phyloP scores from a whole-genome alignment of 768 basidiomycete species.

The Suillus lakei region DNA sequence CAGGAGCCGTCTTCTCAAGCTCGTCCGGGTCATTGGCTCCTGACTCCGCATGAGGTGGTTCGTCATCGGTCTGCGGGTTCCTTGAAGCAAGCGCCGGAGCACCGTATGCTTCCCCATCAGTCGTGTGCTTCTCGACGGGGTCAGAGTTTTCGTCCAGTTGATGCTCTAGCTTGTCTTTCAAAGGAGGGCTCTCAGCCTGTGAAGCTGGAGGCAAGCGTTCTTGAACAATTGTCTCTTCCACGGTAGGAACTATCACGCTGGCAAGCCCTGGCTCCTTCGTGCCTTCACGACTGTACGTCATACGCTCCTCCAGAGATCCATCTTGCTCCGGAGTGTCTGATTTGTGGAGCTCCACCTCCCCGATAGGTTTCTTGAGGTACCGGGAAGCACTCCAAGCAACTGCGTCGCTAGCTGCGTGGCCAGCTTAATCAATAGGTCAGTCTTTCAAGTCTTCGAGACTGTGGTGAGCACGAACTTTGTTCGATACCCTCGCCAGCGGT shows the following conservation, averaged over 20 bases:
- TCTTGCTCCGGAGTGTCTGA: constrained; percentile 27
- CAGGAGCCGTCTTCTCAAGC: constrained; percentile 54
- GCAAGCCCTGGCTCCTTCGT: constrained; percentile 60
- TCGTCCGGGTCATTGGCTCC: constrained; percentile 49
- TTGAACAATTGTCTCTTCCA: constrained; percentile 67
- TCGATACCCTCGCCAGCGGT: constrained; percentile 44
- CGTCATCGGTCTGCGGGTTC: constrained; percentile 45
- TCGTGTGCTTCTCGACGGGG: constrained; percentile 38
- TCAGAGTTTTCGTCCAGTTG: constrained; percentile 21
- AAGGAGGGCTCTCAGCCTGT: constrained; percentile 30
- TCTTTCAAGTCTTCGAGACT: not conserved
- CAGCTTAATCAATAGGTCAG: constrained; percentile 41
- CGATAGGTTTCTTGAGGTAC: constrained; percentile 39
- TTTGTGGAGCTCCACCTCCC: constrained; percentile 2
- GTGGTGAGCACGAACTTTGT: constrained; percentile 51
- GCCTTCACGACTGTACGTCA: constrained; percentile 56
- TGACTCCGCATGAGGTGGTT: constrained; percentile 51
- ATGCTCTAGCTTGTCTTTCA: constrained; percentile 31
- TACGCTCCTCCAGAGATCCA: constrained; percentile 51
- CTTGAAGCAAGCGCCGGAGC: constrained; percentile 58
- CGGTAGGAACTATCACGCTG: constrained; percentile 64
- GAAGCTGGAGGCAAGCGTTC: constrained; percentile 50
- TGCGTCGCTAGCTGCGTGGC: constrained; percentile 45
- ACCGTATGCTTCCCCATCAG: constrained; percentile 53
- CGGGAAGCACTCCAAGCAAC: constrained; percentile 40